Evolutionary conservation across 2,329 filamentous ascomycete species (phyloP).

Genomic region (Fusarium mundagurra): DNA sequence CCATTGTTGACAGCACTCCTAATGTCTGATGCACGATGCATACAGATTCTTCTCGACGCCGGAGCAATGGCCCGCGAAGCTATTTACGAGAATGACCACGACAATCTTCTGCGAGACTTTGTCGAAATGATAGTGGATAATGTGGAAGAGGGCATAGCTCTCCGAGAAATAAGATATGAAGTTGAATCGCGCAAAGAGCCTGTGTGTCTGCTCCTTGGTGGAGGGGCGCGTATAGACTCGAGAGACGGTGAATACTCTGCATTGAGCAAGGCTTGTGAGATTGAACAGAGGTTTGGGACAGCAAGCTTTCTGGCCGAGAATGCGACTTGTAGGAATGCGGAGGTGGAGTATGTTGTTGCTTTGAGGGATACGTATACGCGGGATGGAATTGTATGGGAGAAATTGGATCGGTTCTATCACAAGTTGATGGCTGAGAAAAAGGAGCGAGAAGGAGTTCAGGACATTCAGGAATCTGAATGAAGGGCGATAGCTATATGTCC

Average conservation of each 20-base stretch:
- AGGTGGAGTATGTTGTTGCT: background rate
- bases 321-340: background rate
- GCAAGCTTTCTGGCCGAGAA: background rate
- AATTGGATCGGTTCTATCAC: background rate
- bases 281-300: background rate
- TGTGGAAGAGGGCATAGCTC: fast-evolving
- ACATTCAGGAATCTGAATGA: background rate
- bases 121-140: background rate
- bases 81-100: fast-evolving
- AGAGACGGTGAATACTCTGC: background rate
- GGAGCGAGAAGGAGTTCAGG: fast-evolving
- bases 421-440: background rate
- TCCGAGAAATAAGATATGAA: background rate
- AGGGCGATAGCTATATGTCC: fast-evolving
- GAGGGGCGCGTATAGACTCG: background rate
- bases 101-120: background rate
- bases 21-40: background rate
- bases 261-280: background rate
- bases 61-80: background rate
- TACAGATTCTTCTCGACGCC: background rate
- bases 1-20: background rate
- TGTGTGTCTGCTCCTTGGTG: background rate
- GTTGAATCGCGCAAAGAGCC: background rate
- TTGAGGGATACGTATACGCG: background rate
- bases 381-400: background rate